A percentile compares a stretch with the other conserved stretches of the same genome.
These are phyloP conservation scores for Pseudonectria foliicola DNA, from an alignment of 2,329 filamentous ascomycete genomes.

Conservation along the genomic window DNA sequence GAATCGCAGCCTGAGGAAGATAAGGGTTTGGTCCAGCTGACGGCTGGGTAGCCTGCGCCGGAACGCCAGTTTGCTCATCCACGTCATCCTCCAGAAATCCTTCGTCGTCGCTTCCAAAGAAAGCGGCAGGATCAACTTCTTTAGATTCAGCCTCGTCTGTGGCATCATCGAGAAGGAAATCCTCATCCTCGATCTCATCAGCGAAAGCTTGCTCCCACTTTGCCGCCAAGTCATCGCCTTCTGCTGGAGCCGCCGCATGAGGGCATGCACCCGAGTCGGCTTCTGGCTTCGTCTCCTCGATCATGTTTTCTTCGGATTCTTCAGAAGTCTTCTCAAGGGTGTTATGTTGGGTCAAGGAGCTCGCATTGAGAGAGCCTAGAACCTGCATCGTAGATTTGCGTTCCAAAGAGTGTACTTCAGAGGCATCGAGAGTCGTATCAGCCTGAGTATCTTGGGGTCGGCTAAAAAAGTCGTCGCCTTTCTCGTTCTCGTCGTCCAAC, in stretches of 20 bases:
- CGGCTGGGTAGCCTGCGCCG: constrained; percentile 5
- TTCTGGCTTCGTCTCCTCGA: constrained; percentile 3
- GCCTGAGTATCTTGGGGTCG: constrained; percentile 35
- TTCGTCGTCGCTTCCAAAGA: constrained; percentile 78
- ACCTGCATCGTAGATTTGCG: constrained; percentile 67
- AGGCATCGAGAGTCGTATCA: constrained; percentile 12
- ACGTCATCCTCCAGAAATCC: constrained; percentile 69
- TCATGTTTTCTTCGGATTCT: constrained; percentile 16
- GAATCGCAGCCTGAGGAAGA: constrained; percentile 14
- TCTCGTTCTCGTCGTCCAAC: constrained; percentile 40
- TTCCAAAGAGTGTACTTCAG: constrained; percentile 34
- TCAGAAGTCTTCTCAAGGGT: constrained; percentile 27
- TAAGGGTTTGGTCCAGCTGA: constrained; percentile 19
- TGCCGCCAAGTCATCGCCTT: constrained; percentile 61
- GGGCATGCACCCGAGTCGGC: constrained; percentile 16
- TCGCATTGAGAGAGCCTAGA: constrained; percentile 41
- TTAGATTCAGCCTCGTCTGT: constrained; percentile 25
- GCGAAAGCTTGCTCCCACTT: constrained; percentile 79
- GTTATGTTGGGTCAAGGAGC: constrained; percentile 22
- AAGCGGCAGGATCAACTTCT: constrained; percentile 53
- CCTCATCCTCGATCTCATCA: constrained; percentile 65
- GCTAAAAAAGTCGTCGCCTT: constrained; percentile 58
- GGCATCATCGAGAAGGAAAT: constrained; percentile 53
- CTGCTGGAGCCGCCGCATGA: constrained; percentile 13
- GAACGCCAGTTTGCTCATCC: constrained; percentile 31